Evolutionary conservation across 2,329 filamentous ascomycete genomes (phyloP).

Genomic region (Aspergillus chevalieri): DNA sequence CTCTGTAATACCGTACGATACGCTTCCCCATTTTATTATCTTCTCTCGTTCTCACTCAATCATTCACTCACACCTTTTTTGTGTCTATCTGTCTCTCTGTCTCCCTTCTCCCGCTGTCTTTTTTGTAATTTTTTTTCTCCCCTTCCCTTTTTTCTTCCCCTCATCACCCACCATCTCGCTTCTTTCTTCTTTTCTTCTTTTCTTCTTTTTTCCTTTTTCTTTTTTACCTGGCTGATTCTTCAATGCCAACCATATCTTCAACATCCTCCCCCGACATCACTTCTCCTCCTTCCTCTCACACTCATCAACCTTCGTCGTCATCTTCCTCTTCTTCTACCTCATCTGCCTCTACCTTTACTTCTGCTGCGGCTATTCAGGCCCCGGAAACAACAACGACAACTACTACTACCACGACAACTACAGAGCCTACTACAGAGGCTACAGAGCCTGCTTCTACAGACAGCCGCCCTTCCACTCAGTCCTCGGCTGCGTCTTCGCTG

Average conservation of each 20-base stretch:
- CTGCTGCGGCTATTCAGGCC: neutral
- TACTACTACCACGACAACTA: conserved; percentile 4
- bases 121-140: conserved; percentile 4
- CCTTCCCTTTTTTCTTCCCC: conserved; percentile 3
- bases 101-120: conserved; percentile 2
- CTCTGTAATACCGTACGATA: neutral
- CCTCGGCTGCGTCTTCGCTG: conserved; percentile 9
- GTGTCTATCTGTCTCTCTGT: conserved; percentile 4
- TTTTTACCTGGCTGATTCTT: conserved; percentile 30
- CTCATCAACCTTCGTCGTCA: conserved; percentile 18
- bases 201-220: conserved; percentile 20
- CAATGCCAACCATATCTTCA: conserved; percentile 38
- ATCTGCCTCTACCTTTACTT: conserved; percentile 11
- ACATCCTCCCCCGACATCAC: conserved; percentile 29
- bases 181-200: conserved; percentile 6
- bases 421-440: conserved; percentile 18
- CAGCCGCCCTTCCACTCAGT: conserved; percentile 11
- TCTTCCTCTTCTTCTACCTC: conserved; percentile 16
- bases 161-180: neutral
- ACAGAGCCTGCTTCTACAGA: too few relatives aligned
- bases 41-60: conserved; percentile 1
- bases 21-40: conserved; percentile 2
- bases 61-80: too few relatives aligned
- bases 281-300: conserved; percentile 28
- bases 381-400: neutral